Evolutionary conservation across 2,329 filamentous ascomycete species (phyloP), one percentile per base, ranked within the genome.

Genomic region (Hirsutella rhossiliensis): DNA sequence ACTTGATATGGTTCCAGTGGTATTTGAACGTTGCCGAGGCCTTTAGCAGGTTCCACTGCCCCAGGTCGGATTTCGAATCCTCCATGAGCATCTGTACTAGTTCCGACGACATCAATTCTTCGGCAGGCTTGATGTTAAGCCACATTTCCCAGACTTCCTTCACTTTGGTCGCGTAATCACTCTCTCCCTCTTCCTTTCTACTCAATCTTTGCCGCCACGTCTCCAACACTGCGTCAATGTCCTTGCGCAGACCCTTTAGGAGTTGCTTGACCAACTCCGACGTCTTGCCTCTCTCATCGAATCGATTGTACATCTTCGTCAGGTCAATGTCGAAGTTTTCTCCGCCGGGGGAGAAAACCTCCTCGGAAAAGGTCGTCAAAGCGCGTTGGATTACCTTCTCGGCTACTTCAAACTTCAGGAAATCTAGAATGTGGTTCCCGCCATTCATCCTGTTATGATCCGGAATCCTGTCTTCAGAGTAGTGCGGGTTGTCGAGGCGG

Each of bases 381-480:
- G 66, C 65, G 1, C 45, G 38, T 0, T 64, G 55, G 11, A 77
- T 64, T 0, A 58, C 56, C 0, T 62, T 58, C 12, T 68, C 57
- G 0, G 76, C 71, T 2, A 79, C 63, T 0, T 58, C 48, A 17
- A 78, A 82, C 48, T 75, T 79, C 8, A 87, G 62, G 32, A 71
- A 67, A 53, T 87, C 82, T 5, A 83, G 67, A 4, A 85, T 74
- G 45, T 84, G 75, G 0, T 57, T 45, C 2, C n/a, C 32, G 15
- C 32, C 11, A 49, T 43, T 15, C 8, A 13, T 23, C 41, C 34
- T 62, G 65, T 6, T 46, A 48, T 0, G 64, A 9, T 27, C 23
- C 23, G 23, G 23, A 3, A 27, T 58, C 4, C 56, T 58, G 44
- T 69, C 67, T 52, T 38, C 12, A 15, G 12, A 38, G 34, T 78